Conservation (phyloP, 2,329 filamentous ascomycete genomes). For the Epichloe baconii region DNA sequence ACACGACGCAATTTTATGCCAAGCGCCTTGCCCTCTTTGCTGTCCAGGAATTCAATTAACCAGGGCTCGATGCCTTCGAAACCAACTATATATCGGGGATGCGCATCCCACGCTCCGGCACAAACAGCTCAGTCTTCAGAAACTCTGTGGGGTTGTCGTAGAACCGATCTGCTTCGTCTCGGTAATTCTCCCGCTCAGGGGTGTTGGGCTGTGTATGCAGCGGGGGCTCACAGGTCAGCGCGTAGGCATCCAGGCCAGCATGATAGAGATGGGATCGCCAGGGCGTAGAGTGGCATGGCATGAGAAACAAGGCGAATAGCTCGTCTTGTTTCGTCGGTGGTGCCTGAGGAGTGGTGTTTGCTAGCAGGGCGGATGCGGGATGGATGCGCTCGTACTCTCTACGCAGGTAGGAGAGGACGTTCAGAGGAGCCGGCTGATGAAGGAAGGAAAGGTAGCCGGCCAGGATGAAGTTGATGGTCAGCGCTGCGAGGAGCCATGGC, state of each 20-base stretch:
- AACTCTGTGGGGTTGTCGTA: constrained; percentile 54
- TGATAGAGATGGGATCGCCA: constrained; percentile 84
- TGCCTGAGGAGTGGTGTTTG: constrained; percentile 9
- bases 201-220: constrained; percentile 48
- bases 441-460: constrained; percentile 60
- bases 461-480: constrained; percentile 56
- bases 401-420: constrained; percentile 65
- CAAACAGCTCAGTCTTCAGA: constrained; percentile 39
- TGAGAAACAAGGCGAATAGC: constrained; percentile 67
- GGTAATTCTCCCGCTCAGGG: constrained; percentile 51
- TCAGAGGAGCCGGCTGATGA: constrained; percentile 70
- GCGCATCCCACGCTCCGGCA: constrained; percentile 6
- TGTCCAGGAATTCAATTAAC: constrained; percentile 31
- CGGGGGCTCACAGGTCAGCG: constrained; percentile 82
- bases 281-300: constrained; percentile 91
- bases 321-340: constrained; percentile 23
- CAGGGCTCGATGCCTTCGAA: constrained; percentile 44
- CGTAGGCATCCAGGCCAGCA: constrained; percentile 63
- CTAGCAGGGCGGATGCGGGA: constrained; percentile 17
- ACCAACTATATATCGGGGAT: constrained; percentile 44
- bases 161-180: constrained; percentile 86
- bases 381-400: constrained; percentile 51
- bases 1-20: constrained; percentile 31
- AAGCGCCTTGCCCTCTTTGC: constrained; percentile 25
- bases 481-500: constrained; percentile 39